Conservation (phyloP, 371 early-diverging fungal species). For the Mucor lusitanicus region DNA sequence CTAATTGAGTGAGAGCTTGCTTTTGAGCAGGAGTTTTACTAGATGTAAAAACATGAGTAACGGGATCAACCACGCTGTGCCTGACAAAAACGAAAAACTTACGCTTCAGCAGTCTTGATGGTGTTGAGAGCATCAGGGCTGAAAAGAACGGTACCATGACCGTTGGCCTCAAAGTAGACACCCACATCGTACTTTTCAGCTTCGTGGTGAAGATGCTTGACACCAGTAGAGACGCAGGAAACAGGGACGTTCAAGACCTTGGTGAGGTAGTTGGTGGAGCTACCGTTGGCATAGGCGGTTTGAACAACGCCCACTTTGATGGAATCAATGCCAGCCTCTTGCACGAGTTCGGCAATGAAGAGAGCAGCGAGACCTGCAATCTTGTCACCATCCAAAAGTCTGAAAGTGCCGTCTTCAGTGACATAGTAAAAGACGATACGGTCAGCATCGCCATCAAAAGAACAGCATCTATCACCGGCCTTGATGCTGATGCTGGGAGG, state of each 20-base stretch:
- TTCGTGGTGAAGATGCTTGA: conserved; percentile 99
- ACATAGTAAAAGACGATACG: conserved; percentile 96
- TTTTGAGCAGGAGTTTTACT: conserved; percentile 78
- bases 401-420: conserved; percentile 72
- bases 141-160: conserved; percentile 99
- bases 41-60: conserved; percentile 4
- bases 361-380: conserved; percentile 93
- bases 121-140: conserved; percentile 79
- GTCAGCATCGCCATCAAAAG: conserved; percentile 99
- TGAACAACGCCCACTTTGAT: conserved; percentile 96
- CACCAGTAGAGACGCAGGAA: conserved; percentile 96
- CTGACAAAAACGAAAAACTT: conserved; percentile 12
- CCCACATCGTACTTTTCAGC: conserved; percentile 98
- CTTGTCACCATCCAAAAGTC: conserved; percentile 97
- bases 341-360: conserved; percentile 87
- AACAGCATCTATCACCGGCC: conserved; percentile 79
- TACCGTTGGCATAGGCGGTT: conserved; percentile 99
- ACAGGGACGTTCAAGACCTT: conserved; percentile 91
- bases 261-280: conserved; percentile 89
- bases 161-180: conserved; percentile 99
- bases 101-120: conserved; percentile 74
- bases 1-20: conserved; percentile 76
- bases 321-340: conserved; percentile 71
- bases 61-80: no score
- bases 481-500: conserved; percentile 71